Evolutionary conservation across 768 basidiomycete species (phyloP).

Genomic region (Tulasnella sp.): DNA sequence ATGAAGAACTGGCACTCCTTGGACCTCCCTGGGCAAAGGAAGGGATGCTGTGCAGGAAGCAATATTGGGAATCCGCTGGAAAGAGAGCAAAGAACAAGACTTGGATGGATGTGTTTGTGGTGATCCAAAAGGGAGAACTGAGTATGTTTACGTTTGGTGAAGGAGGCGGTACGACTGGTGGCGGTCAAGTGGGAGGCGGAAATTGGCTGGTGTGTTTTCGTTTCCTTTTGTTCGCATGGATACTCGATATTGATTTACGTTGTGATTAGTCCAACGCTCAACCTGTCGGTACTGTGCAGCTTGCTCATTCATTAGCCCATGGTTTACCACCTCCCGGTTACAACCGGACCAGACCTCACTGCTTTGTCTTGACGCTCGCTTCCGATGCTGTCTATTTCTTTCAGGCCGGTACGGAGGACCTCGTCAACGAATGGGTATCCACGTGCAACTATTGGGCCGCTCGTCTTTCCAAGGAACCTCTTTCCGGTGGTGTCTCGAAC

Average conservation of each 20-base stretch:
- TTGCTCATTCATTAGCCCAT: slow-evolving; percentile 81
- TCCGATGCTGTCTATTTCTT: slow-evolving; percentile 92
- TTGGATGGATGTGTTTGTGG: slow-evolving; percentile 93
- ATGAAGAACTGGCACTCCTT: slow-evolving; percentile 88
- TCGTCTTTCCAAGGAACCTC: slow-evolving; percentile 84
- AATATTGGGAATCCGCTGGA: slow-evolving; percentile 78
- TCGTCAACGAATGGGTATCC: slow-evolving; percentile 97
- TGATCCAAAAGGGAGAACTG: slow-evolving; percentile 87
- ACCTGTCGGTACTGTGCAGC: slow-evolving; percentile 63
- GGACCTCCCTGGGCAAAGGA: slow-evolving; percentile 99
- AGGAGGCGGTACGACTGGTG: slow-evolving; percentile 24
- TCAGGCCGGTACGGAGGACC: slow-evolving; percentile 95
- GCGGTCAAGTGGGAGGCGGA: slow-evolving; percentile 76
- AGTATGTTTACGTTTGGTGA: slow-evolving; percentile 94
- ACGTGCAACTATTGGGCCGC: slow-evolving; percentile 99
- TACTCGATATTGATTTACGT: not conserved
- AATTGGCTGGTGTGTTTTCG: slow-evolving; percentile 76
- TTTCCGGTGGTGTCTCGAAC: slow-evolving; percentile 92
- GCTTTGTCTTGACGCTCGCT: slow-evolving; percentile 84
- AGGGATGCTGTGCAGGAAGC: slow-evolving; percentile 87
- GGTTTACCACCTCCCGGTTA: slow-evolving; percentile 85
- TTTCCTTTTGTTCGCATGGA: not conserved
- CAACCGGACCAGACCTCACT: slow-evolving; percentile 78
- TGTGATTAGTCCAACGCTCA: slow-evolving; percentile 82
- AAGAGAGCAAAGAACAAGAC: slow-evolving; percentile 77